Base-by-base conservation (phyloP, 2,329 filamentous ascomycete species). In the Monosporascus sp. region DNA sequence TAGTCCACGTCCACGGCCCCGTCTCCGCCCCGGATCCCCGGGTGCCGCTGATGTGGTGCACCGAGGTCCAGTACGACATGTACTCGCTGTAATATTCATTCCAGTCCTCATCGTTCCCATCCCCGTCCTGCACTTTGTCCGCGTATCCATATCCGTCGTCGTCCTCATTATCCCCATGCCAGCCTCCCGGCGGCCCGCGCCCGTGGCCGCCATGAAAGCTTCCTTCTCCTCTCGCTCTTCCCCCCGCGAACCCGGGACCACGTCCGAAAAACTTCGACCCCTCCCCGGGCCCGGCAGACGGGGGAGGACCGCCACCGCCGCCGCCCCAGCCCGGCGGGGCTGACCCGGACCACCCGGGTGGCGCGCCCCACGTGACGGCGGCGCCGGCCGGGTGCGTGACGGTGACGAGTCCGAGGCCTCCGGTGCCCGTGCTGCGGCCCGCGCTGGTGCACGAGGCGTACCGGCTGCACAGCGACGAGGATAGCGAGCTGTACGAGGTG, bases 391-490 rank as follows among this genome's bases (percentile, higher is more conserved):
- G 64, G 50, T 66, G 68, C 2, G 72, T 70, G 48, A 75, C 54
- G 48, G 73, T 76, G 49, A 68, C 67, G 24, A 74, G 70, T 46
- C 69, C 71, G 1, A 71, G 72, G 56, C 61, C 66, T 45, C 72
- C 72, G 51, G 66, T 68, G 17, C 64, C 56, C 18, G 67, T 69
- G 62, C 74, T 76, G 9, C 69, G 71, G 0, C 66, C 62, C 62
- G 66, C 69, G 20, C 64, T 57, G 18, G 67, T 70, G 62, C 74
- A 77, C 7, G 69, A 71, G 0, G 67, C 62, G 62, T 70, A 75
- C 22, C 57, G 60, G 43, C 70, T 64, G 69, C 74, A 77, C 20
- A 76, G 67, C 7, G 71, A 74, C 8, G 69, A 68, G 0, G 72
- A 74, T 4, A 74, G 62, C 15, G 72, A 70, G 50, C 52, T 56